phyloP scores from a whole-genome alignment of 1,284 basidiomycete genomes.

The Sphaerobolus stellatus region DNA sequence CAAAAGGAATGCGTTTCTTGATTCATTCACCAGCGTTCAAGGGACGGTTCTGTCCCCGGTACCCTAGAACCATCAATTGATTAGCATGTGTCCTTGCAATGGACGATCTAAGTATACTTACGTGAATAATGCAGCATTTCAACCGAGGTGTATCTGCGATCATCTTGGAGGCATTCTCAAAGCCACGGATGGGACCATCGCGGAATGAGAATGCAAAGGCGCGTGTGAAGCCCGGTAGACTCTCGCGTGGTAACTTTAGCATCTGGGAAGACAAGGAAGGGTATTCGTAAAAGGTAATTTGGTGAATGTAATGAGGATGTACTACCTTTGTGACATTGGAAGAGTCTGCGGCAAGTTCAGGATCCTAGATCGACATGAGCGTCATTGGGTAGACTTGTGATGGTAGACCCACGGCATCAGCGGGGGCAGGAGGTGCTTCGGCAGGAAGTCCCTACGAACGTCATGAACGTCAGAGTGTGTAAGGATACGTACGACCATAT shows the following conservation, averaged over 20 bases:
- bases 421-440: too few relatives aligned
- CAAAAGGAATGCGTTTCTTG: constrained; percentile 49
- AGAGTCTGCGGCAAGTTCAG: background rate
- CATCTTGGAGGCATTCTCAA: constrained; percentile 49
- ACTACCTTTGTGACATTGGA: background rate
- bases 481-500: too few relatives aligned
- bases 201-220: constrained; percentile 72
- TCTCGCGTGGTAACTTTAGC: constrained; percentile 69
- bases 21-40: constrained; percentile 57
- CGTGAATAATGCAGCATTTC: constrained; percentile 66
- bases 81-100: constrained; percentile 7
- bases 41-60: constrained; percentile 64
- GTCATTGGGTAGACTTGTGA: background rate
- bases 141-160: constrained; percentile 43
- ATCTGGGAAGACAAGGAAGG: constrained; percentile 39
- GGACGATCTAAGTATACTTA: constrained; percentile 13
- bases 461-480: too few relatives aligned
- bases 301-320: background rate
- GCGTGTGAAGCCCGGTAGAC: constrained; percentile 67
- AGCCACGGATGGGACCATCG: constrained; percentile 68
- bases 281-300: background rate
- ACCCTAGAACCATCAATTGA: constrained; percentile 44
- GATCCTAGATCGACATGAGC: background rate
- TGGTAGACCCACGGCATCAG: too few relatives aligned
- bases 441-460: background rate